These are phyloP conservation scores for Gossypium sturtianum DNA, from an alignment of 345 rosid genomes.

Conservation along the genomic window DNA sequence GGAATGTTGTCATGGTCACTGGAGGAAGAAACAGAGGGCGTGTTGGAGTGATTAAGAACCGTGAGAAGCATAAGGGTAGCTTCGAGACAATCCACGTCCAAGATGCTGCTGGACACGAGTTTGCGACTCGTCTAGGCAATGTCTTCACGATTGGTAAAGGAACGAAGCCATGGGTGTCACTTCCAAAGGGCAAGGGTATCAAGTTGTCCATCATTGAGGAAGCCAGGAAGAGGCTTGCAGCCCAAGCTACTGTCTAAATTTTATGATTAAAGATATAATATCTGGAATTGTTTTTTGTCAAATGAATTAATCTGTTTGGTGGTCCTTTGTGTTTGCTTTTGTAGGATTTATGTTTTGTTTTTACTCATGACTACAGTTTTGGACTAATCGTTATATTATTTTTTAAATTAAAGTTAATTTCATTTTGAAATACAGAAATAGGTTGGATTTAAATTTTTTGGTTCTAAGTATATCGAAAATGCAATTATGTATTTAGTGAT, in stretches of 20 bases:
- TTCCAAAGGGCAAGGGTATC: conserved; percentile 38
- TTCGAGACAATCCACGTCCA: conserved; percentile 31
- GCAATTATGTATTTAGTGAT: too few species aligned
- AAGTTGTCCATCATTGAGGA: conserved; percentile 44
- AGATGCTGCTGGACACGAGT: conserved; percentile 25
- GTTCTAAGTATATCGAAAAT: too few species aligned
- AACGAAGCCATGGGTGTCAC: conserved; percentile 37
- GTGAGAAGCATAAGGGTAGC: conserved; percentile 39
- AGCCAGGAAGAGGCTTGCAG: conserved; percentile 45
- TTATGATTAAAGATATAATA: background rate
- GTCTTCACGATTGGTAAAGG: conserved; percentile 32
- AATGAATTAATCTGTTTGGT: background rate
- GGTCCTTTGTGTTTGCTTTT: background rate
- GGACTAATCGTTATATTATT: background rate
- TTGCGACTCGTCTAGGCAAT: conserved; percentile 30
- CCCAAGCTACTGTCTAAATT: conserved; percentile 14
- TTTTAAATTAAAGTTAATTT: background rate
- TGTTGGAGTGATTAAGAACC: conserved; percentile 35
- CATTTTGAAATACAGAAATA: too few species aligned
- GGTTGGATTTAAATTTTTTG: too few species aligned
- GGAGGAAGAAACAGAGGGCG: conserved; percentile 59
- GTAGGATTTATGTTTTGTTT: background rate
- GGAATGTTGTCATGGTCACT: conserved; percentile 57
- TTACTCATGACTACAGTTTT: background rate
- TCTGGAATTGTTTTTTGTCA: background rate